Evolutionary conservation across 139 green algal species (phyloP), one percentile per base, ranked within the genome.

Genomic region (Astrephomene gubernaculifera): DNA sequence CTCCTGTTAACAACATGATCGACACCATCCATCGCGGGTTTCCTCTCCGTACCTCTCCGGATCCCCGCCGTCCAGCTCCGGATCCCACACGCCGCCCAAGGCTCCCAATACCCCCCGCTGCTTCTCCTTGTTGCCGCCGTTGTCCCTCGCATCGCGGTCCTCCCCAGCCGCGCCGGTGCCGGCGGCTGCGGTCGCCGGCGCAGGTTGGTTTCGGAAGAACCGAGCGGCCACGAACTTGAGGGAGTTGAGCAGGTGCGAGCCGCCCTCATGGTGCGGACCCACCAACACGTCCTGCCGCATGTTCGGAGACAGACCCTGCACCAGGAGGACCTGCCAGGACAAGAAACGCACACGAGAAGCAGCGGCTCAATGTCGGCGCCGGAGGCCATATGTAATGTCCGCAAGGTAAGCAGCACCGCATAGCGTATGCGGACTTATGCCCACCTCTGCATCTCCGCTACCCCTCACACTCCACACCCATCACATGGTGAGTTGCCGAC

Each of bases 1-100:
- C n/a, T n/a, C n/a, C n/a, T n/a, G n/a, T n/a, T n/a, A n/a, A n/a
- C n/a, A n/a, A n/a, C n/a, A n/a, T n/a, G n/a, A n/a, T n/a, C n/a
- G n/a, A n/a, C n/a, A n/a, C n/a, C n/a, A n/a, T n/a, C n/a, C n/a
- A n/a, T n/a, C n/a, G n/a, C n/a, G n/a, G n/a, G n/a, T n/a, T n/a
- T n/a, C n/a, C n/a, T n/a, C n/a, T n/a, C n/a, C n/a, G 57, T 43
- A 76, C 71, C 87, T 89, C n/a, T 87, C 60, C 53, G 83, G 68
- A 39, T 81, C 29, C 38, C 80, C 92, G 22, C 93, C 94, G 74
- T 97, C 94, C 22, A 94, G n/a, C 0, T 65, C 68, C 17, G 91
- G 79, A 85, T 96, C 89, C 79, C 90, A 92, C 10, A 87, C 44
- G 1, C 94, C 94, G 0, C 94, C 94, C 76, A 97, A 79, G 27